Base-by-base conservation (phyloP, 108 stramenopile species). In the Stephanodiscus triporus region DNA sequence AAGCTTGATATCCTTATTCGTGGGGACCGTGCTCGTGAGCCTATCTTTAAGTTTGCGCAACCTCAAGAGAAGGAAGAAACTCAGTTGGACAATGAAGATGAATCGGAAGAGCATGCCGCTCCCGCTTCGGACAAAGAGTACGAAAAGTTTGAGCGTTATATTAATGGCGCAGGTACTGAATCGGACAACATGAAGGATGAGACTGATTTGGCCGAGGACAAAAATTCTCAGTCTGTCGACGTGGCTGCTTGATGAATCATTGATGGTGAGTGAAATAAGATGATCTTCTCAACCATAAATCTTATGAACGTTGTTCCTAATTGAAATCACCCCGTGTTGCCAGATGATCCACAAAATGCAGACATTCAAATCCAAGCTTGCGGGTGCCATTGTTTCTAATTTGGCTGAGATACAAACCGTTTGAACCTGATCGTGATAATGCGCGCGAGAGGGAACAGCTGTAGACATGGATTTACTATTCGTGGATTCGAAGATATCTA, bases 401-500 rank as follows among this genome's bases (percentile, higher is more conserved):
- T 60, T 38, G 75, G 78, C 75, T 81, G 80, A 81, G 76, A 77
- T 67, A 63, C 43, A 63, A 70, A 89, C 86, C 88, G 88, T 83
- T 86, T 40, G 86, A 89, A 89, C 88, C 85, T 89, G 88, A 89
- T 77, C 86, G 72, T 68, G 86, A 68, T 89, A 87, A 87, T 87
- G 24, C 88, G 47, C 66, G 88, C 88, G 88, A 66, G 75, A 87
- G 86, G 86, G 83, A 89, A 76, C 19, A 70, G 70, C 69, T 66
- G n/a, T n/a, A n/a, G n/a, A n/a, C n/a, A n/a, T n/a, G n/a, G 30
- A 36, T 53, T 13, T 63, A 37, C 40, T 63, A 19, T 63, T n/a
- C 4, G 19, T 7, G 23, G 32, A 27, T 27, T 32, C 29, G 14
- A 43, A 40, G 43, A 45, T 4, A 14, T 14, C 16, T 11, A 14